Percentiles rank a stretch among this genome's conserved stretches.
Conservation (phyloP, 2,329 filamentous ascomycete species). For the Trichoderma atroviride region DNA sequence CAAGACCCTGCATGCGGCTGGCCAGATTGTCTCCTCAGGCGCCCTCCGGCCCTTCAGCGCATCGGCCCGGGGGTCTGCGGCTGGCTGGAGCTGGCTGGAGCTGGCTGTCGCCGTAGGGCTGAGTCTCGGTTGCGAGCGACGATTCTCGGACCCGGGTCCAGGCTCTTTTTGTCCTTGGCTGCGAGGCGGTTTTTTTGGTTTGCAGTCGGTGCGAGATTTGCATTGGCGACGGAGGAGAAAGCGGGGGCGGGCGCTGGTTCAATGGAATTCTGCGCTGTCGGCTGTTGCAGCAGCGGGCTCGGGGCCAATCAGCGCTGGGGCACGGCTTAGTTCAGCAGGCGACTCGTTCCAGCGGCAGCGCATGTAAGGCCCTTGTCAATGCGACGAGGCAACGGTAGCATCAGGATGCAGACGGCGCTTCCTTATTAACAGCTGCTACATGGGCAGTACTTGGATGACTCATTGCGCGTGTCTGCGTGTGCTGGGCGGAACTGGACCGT, state of each 20-base stretch:
- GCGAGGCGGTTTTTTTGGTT: constrained; percentile 3
- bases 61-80: background rate
- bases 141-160: constrained; percentile 22
- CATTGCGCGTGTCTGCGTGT: background rate
- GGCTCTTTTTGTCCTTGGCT: background rate
- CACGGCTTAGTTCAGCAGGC: background rate
- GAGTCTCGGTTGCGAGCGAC: constrained; percentile 17
- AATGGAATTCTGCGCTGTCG: background rate
- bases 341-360: background rate
- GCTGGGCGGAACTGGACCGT: background rate
- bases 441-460: background rate
- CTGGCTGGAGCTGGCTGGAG: too few species aligned
- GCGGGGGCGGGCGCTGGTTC: background rate
- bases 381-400: background rate
- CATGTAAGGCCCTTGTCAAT: background rate
- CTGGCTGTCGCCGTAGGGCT: too few species aligned
- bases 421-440: background rate
- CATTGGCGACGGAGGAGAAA: background rate
- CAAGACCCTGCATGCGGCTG: constrained; percentile 17
- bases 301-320: background rate
- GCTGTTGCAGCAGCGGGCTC: too few species aligned
- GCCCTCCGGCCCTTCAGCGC: background rate
- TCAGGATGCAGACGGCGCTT: background rate
- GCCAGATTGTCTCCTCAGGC: background rate
- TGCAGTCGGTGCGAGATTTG: background rate